phyloP scores from a whole-genome alignment of 2,329 filamentous ascomycete genomes.

The Alternaria burnsii region DNA sequence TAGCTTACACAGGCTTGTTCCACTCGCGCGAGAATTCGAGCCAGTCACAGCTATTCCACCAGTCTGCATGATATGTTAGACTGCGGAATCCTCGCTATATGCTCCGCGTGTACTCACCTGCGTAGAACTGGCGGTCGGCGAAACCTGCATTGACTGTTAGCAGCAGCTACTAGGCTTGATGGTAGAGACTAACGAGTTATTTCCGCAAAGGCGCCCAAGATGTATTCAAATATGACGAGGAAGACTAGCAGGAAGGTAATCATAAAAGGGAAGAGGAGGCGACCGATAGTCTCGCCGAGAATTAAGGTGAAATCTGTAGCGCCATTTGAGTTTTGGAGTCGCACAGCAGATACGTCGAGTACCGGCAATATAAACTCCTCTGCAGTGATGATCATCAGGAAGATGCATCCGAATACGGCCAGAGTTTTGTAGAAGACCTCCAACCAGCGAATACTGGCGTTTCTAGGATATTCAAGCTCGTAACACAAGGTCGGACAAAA shows the following conservation, averaged over 20 bases:
- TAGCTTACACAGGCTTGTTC: conserved; percentile 5
- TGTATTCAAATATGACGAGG: conserved; percentile 97
- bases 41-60: conserved; percentile 82
- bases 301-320: conserved; percentile 76
- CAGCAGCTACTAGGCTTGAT: neutral
- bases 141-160: conserved; percentile 10
- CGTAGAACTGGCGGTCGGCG: conserved; percentile 14
- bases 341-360: conserved; percentile 73
- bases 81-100: neutral
- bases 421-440: conserved; percentile 85
- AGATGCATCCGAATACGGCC: conserved; percentile 95
- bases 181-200: conserved; percentile 68
- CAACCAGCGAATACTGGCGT: conserved; percentile 75
- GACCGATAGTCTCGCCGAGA: conserved; percentile 86
- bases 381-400: conserved; percentile 86
- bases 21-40: conserved; percentile 82
- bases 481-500: conserved; percentile 97
- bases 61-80: conserved; percentile 63
- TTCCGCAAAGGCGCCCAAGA: conserved; percentile 92
- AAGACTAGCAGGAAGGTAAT: conserved; percentile 94
- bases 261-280: conserved; percentile 97
- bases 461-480: conserved; percentile 94
- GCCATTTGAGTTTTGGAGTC: conserved; percentile 59
- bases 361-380: conserved; percentile 97
- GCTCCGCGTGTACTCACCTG: conserved; percentile 43